Percentiles rank a stretch among this genome's conserved stretches.
Conservation (phyloP, 1,284 basidiomycete species). For the Blastosporella zonata region DNA sequence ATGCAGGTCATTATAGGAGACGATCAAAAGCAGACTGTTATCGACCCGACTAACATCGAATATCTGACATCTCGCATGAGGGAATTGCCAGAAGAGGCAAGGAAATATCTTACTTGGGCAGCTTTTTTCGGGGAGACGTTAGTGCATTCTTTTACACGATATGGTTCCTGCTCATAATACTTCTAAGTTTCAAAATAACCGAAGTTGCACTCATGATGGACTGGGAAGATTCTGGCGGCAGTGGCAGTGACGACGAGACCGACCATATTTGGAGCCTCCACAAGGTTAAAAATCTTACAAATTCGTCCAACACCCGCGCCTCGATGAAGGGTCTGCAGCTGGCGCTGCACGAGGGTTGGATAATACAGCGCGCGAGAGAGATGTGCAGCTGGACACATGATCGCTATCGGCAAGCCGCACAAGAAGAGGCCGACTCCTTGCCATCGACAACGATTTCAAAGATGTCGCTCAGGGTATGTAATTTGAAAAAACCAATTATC, state of each 20-base stretch:
- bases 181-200: slow-evolving; percentile 59
- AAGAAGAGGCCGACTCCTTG: slow-evolving; percentile 51
- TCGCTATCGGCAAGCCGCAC: slow-evolving; percentile 66
- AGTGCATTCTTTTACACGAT: slow-evolving; percentile 19
- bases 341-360: slow-evolving; percentile 67
- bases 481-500: neutral
- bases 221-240: slow-evolving; percentile 56
- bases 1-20: slow-evolving; percentile 52
- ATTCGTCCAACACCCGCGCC: slow-evolving; percentile 41
- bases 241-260: slow-evolving; percentile 51
- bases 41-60: slow-evolving; percentile 59
- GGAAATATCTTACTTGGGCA: slow-evolving; percentile 66
- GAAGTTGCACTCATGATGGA: slow-evolving; percentile 71
- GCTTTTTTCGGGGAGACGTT: slow-evolving; percentile 69
- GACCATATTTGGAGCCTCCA: slow-evolving; percentile 52
- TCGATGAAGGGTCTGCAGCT: slow-evolving; percentile 67
- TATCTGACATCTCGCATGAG: slow-evolving; percentile 58
- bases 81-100: slow-evolving; percentile 60
- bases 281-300: slow-evolving; percentile 43
- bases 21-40: slow-evolving; percentile 46
- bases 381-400: slow-evolving; percentile 75
- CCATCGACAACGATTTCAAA: slow-evolving; percentile 52
- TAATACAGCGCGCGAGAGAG: slow-evolving; percentile 65
- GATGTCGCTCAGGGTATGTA: slow-evolving; percentile 62
- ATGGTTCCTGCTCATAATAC: slow-evolving; percentile 4